A percentile compares a stretch with the other conserved stretches of the same genome.
phyloP scores from a whole-genome alignment of 345 rosid genomes.

The Triadica sebifera region DNA sequence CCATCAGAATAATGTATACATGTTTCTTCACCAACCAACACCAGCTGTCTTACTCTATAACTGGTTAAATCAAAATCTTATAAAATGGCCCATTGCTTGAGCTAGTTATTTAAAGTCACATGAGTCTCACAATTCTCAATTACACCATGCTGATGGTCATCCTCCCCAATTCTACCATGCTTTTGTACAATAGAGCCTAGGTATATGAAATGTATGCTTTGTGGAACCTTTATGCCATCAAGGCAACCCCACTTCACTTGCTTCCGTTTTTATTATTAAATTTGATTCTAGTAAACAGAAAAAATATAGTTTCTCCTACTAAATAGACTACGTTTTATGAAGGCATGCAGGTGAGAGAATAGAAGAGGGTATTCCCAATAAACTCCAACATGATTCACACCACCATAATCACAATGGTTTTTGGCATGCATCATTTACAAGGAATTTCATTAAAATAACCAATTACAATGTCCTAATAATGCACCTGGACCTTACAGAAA shows the following conservation, averaged over 20 bases:
- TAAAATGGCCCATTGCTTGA: neutral
- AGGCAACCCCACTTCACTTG: neutral
- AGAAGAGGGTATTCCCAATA: neutral
- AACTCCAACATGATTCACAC: neutral
- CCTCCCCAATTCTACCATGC: no score
- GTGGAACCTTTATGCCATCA: neutral
- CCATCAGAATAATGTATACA: no score
- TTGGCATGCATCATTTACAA: neutral
- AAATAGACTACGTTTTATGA: neutral
- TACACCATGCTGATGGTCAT: neutral
- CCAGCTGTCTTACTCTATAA: neutral
- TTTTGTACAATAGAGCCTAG: neutral
- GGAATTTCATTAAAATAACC: neutral
- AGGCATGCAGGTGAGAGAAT: neutral
- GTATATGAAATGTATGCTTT: neutral
- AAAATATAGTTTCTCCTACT: neutral
- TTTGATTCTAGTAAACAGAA: neutral
- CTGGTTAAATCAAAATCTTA: neutral
- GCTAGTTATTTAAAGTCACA: neutral
- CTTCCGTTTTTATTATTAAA: neutral
- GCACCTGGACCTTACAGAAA: neutral
- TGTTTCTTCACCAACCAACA: neutral
- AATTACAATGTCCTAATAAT: neutral
- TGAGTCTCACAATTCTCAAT: neutral
- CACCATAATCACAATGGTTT: neutral